A percentile compares a stretch with the other conserved stretches of the same genome.
phyloP scores from a whole-genome alignment of 108 stramenopile species.

The Fragilariopsis cylindrus region DNA sequence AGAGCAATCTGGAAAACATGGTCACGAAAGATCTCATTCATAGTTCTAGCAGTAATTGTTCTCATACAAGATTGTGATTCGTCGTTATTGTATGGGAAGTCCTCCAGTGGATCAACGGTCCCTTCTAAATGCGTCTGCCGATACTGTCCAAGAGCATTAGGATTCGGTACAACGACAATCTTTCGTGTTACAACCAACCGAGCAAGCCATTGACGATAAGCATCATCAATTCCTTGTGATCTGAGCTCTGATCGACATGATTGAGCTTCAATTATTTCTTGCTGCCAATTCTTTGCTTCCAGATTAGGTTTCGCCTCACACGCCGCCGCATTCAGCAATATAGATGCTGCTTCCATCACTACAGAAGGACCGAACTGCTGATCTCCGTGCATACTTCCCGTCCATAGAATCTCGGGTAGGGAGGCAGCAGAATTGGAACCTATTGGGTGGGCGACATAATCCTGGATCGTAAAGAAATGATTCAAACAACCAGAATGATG shows the following conservation, averaged over 20 bases:
- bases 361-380: slow-evolving; percentile 85
- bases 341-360: slow-evolving; percentile 38
- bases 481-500: slow-evolving; percentile 56
- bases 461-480: slow-evolving; percentile 72
- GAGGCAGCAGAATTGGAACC: slow-evolving; percentile 47
- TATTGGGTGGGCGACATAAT: slow-evolving; percentile 64
- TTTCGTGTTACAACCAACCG: slow-evolving; percentile 75
- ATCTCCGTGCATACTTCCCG: slow-evolving; percentile 90
- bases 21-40: slow-evolving; percentile 90
- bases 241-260: slow-evolving; percentile 46
- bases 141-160: slow-evolving; percentile 79
- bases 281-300: not conserved
- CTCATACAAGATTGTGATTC: slow-evolving; percentile 64
- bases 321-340: slow-evolving; percentile 58
- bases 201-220: slow-evolving; percentile 66
- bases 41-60: slow-evolving; percentile 79
- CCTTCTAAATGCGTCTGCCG: slow-evolving; percentile 28
- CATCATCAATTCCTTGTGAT: slow-evolving; percentile 45
- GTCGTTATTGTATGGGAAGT: slow-evolving; percentile 43
- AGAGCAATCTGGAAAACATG: slow-evolving; percentile 88
- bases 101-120: slow-evolving; percentile 42
- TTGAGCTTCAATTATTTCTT: slow-evolving; percentile 29
- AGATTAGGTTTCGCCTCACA: slow-evolving; percentile 64
- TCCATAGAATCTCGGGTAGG: slow-evolving; percentile 91
- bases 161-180: slow-evolving; percentile 76